These are phyloP conservation scores for Elsinoe arachidis DNA, from an alignment of 2,329 filamentous ascomycete genomes.

Conservation along the genomic window DNA sequence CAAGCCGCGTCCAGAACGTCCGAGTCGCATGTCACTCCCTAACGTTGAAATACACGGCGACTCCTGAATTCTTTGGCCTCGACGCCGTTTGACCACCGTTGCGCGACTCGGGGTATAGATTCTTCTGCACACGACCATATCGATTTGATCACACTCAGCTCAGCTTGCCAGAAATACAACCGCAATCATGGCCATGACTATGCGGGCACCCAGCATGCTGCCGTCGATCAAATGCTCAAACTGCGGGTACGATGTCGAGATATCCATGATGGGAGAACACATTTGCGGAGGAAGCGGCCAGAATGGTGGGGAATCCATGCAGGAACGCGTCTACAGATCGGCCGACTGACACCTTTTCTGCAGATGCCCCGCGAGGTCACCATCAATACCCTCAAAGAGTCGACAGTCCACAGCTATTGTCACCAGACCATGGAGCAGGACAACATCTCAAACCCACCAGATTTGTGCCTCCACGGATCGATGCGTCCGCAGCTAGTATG, in stretches of 20 bases:
- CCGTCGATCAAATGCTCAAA: conserved; percentile 82
- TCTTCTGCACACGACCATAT: conserved; percentile 11
- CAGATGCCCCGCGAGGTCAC: conserved; percentile 7
- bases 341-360: conserved; percentile 16
- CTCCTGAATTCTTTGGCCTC: background rate
- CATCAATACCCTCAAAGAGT: conserved; percentile 8
- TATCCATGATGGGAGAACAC: conserved; percentile 79
- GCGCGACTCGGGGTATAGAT: conserved; percentile 11
- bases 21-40: conserved; percentile 7
- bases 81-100: conserved; percentile 4
- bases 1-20: conserved; percentile 1
- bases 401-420: conserved; percentile 10
- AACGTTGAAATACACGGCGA: conserved; percentile 6
- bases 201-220: conserved; percentile 60
- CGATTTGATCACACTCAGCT: background rate
- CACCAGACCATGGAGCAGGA: conserved; percentile 10
- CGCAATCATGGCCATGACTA: conserved; percentile 19
- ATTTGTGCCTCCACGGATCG: conserved; percentile 7
- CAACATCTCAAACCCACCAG: conserved; percentile 2
- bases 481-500: conserved; percentile 12
- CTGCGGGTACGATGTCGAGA: conserved; percentile 69
- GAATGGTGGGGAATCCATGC: conserved; percentile 19
- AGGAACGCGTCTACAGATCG: conserved; percentile 37
- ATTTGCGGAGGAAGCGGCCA: conserved; percentile 42
- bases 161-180: background rate